phyloP scores from a whole-genome alignment of 805 yeast genomes.

The Lachancea kluyveri region DNA sequence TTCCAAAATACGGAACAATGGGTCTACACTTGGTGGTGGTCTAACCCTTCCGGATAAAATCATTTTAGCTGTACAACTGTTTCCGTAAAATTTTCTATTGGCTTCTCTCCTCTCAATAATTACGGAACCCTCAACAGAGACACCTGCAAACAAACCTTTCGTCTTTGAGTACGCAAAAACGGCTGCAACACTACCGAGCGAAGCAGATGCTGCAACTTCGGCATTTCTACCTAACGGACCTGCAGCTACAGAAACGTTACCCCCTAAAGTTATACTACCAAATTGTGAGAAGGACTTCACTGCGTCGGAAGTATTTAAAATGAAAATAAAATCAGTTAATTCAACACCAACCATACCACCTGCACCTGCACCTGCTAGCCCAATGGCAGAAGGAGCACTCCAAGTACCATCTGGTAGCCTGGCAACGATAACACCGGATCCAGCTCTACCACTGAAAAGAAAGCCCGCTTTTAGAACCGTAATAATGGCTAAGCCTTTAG shows the following conservation, averaged over 20 bases:
- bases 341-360: slow-evolving; percentile 98
- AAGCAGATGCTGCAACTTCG: slow-evolving; percentile 94
- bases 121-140: slow-evolving; percentile 93
- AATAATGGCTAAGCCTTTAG: slow-evolving; percentile 86
- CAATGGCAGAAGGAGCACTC: slow-evolving; percentile 96
- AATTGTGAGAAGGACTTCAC: slow-evolving; percentile 90
- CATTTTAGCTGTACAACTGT: slow-evolving; percentile 77
- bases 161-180: slow-evolving; percentile 92
- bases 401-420: slow-evolving; percentile 90
- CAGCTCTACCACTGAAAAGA: slow-evolving; percentile 93
- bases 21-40: slow-evolving; percentile 86
- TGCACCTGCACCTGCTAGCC: slow-evolving; percentile 97
- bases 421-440: slow-evolving; percentile 93
- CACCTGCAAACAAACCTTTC: slow-evolving; percentile 95
- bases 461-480: slow-evolving; percentile 98
- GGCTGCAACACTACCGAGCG: slow-evolving; percentile 80
- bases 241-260: slow-evolving; percentile 91
- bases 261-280: slow-evolving; percentile 93
- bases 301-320: slow-evolving; percentile 78
- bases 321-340: slow-evolving; percentile 91
- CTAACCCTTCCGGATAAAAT: slow-evolving; percentile 85
- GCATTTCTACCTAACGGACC: slow-evolving; percentile 98
- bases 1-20: slow-evolving; percentile 79
- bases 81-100: slow-evolving; percentile 89
- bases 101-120: slow-evolving; percentile 97